phyloP scores from a whole-genome alignment of 306 rosid species.

The Urtica urens region DNA sequence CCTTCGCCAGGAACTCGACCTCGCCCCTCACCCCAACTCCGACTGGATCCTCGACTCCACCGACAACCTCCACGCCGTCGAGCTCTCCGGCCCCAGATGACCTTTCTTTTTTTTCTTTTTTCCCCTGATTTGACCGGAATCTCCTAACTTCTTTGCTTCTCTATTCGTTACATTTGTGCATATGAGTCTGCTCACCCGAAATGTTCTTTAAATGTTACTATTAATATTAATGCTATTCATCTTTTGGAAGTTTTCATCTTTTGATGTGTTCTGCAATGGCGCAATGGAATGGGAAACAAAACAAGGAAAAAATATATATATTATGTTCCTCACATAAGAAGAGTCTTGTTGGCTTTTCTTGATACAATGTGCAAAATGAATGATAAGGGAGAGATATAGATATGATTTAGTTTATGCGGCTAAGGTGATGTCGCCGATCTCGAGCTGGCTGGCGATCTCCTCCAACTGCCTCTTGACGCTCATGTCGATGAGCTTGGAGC shows the following conservation, averaged over 20 bases:
- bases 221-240: no score
- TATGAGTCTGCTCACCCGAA: no score
- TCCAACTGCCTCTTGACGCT: slow-evolving; percentile 88
- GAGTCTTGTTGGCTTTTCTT: no score
- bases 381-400: not conserved
- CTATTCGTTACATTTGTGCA: slow-evolving; percentile 82
- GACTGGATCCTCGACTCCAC: slow-evolving; percentile 97
- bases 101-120: slow-evolving; percentile 15
- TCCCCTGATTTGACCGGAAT: slow-evolving; percentile 23
- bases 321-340: no score
- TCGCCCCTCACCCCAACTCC: slow-evolving; percentile 76
- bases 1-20: slow-evolving; percentile 82
- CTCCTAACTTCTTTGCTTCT: slow-evolving; percentile 48
- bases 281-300: no score
- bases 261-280: slow-evolving; percentile 26
- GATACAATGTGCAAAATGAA: not conserved
- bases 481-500: slow-evolving; percentile 79
- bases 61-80: slow-evolving; percentile 91
- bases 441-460: slow-evolving; percentile 81
- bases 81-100: slow-evolving; percentile 98
- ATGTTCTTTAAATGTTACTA: no score
- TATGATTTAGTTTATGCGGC: no score
- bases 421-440: slow-evolving; percentile 54
- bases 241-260: no score
- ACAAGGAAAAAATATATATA: no score